Percentiles rank a stretch among this genome's conserved stretches.
These are phyloP conservation scores for Eleusine indica DNA, from an alignment of 176 grass and related monocot genomes.

Conservation along the genomic window DNA sequence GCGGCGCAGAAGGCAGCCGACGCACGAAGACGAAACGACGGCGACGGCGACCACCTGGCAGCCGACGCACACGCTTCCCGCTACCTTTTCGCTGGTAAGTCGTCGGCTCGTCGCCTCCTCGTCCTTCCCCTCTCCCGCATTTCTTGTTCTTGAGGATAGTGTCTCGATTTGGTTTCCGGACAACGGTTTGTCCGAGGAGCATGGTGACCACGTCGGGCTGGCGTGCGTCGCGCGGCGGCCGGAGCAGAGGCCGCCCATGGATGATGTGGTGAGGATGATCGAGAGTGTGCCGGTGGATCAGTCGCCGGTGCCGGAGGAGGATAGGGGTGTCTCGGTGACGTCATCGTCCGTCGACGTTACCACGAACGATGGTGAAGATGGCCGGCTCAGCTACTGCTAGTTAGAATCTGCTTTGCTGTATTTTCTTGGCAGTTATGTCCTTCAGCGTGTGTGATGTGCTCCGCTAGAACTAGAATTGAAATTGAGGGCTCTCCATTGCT, in stretches of 20 bases:
- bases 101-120: no score
- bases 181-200: no score
- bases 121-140: no score
- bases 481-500: no score
- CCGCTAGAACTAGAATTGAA: neutral
- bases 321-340: slow-evolving; percentile 35
- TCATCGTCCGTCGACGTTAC: slow-evolving; percentile 55
- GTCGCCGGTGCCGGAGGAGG: slow-evolving; percentile 54
- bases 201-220: slow-evolving; percentile 59
- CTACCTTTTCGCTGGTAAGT: no score
- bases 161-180: no score
- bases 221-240: slow-evolving; percentile 45
- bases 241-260: slow-evolving; percentile 70
- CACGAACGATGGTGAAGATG: slow-evolving; percentile 56
- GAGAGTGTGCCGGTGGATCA: slow-evolving; percentile 66
- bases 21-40: no score
- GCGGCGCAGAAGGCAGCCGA: no score
- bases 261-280: slow-evolving; percentile 73
- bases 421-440: neutral
- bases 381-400: slow-evolving; percentile 52
- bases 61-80: no score
- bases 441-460: no score
- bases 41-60: no score
- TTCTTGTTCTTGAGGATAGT: no score
- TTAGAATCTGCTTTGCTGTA: slow-evolving; percentile 8